Conservation (phyloP, 2,329 filamentous ascomycete genomes). For the Teratosphaeria nubilosa region DNA sequence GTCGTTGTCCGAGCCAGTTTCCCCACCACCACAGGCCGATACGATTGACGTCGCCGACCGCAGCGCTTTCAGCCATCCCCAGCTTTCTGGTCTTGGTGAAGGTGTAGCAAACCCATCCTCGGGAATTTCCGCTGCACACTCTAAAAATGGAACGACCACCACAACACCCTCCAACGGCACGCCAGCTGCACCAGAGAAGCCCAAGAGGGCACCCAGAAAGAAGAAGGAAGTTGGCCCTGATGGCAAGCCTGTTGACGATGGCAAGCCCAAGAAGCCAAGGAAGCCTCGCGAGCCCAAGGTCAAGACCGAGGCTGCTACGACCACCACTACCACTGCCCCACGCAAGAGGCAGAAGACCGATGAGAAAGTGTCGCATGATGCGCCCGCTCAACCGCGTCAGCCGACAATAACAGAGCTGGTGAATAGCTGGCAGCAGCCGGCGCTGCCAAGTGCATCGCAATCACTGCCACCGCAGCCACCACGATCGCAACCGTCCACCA, state of each 20-base stretch:
- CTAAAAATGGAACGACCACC: constrained; percentile 26
- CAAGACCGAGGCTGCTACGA: constrained; percentile 29
- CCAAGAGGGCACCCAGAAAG: constrained; percentile 29
- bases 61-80: constrained; percentile 9
- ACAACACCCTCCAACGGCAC: not conserved
- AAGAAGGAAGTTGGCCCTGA: constrained; percentile 28
- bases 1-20: constrained; percentile 17
- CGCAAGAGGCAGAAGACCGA: constrained; percentile 41
- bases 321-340: constrained; percentile 21
- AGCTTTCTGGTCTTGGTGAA: constrained; percentile 17
- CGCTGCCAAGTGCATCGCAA: constrained; percentile 15
- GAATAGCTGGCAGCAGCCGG: constrained; percentile 17
- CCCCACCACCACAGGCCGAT: constrained; percentile 15
- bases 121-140: constrained; percentile 16
- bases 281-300: constrained; percentile 41
- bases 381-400: constrained; percentile 22
- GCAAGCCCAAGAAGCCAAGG: constrained; percentile 35
- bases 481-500: constrained; percentile 12
- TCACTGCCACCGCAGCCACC: constrained; percentile 13
- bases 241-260: constrained; percentile 27
- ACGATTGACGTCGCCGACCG: constrained; percentile 16
- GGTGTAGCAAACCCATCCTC: constrained; percentile 22
- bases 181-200: constrained; percentile 24
- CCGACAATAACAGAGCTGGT: constrained; percentile 33
- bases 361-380: constrained; percentile 20